These are phyloP conservation scores for Colletotrichum sp. DNA, from an alignment of 2,329 filamentous ascomycete species.

Conservation along the genomic window DNA sequence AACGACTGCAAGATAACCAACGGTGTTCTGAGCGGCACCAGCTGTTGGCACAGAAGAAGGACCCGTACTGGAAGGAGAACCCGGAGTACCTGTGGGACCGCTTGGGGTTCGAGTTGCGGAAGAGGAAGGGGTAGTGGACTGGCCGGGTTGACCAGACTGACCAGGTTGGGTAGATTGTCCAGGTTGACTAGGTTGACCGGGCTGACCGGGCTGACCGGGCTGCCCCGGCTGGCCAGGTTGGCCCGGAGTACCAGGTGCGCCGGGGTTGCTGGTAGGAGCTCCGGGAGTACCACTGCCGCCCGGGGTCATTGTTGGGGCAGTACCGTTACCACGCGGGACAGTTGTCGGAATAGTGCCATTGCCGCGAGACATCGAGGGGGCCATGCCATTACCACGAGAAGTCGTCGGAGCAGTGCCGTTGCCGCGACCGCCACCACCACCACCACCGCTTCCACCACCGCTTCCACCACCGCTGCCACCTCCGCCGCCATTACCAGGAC, in stretches of 20 bases:
- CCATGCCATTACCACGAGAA: neutral
- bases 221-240: constrained; percentile 7
- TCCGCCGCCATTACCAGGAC: neutral
- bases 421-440: neutral
- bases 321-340: neutral
- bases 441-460: neutral
- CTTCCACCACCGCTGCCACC: neutral
- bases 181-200: neutral
- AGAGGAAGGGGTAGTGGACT: neutral
- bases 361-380: neutral
- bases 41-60: constrained; percentile 27
- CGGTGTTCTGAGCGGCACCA: constrained; percentile 33
- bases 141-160: constrained; percentile 8
- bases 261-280: neutral
- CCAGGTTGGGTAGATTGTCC: neutral
- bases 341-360: neutral
- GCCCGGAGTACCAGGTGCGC: neutral
- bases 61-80: constrained; percentile 3
- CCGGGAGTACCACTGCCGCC: neutral
- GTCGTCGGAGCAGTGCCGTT: neutral
- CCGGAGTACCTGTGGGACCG: constrained; percentile 7
- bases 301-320: neutral
- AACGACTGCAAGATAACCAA: constrained; percentile 38
- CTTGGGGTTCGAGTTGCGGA: neutral
- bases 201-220: neutral